Base-by-base conservation (phyloP, 228 moss, liverwort and hornwort species). In the Sphagnum fallax region DNA sequence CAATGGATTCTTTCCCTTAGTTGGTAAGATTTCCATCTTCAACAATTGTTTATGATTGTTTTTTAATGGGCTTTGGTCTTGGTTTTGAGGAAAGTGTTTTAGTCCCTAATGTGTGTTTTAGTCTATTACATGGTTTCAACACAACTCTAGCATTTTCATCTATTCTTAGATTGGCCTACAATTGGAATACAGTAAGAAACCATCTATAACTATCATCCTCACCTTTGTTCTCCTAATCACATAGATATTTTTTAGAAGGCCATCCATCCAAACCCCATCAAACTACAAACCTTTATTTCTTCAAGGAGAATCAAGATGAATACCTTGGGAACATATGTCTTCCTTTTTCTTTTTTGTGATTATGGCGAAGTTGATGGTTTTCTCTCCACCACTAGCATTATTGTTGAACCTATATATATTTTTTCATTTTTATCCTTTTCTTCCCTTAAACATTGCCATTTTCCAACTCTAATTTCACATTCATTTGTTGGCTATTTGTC, bases 101-200 rank as follows among this genome's bases (percentile, higher is more conserved):
- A 59, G 76, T 73, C 67, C 76, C 81, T 72, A 79, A 60, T 48
- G 82, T 76, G 71, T 84, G 76, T 76, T 92, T 91, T 55, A 77
- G 59, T 86, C 94, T 98, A 63, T 78, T 83, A 70, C 92, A 89
- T 14, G 94, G 80, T 79, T 94, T 98, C 63, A 90, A 76, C 64
- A 73, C 77, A 73, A 77, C 83, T 64, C 81, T 81, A 74, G 76
- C 63, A 61, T 94, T 89, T 52, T 80, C 86, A 77, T 87, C 89
- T 63, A 75, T 64, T 57, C 69, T 75, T 79, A 76, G 74, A 69
- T 72, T 76, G 70, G 73, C 82, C 93, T 93, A 87, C 66, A 72
- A 77, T 68, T 65, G 47, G 66, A 74, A 67, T 47, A 52, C 12
- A 5, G 13, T 14, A 14, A 62, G 65, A 52, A 6, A 48, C 15